phyloP scores from a whole-genome alignment of 208 protist species.

The Trypanosoma melophagium region DNA sequence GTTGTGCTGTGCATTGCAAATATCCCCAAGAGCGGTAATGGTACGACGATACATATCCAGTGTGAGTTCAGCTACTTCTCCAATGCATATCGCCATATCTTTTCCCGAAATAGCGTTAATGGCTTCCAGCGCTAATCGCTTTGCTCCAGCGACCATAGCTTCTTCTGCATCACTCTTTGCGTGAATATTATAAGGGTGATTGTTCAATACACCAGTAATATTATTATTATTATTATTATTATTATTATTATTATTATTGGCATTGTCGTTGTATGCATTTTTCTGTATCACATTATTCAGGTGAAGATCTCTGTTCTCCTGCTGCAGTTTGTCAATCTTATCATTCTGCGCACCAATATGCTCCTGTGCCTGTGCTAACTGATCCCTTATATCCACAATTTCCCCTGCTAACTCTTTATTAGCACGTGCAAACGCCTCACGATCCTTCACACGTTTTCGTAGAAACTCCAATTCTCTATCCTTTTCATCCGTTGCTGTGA shows the following conservation, averaged over 20 bases:
- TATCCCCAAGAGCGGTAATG: constrained; percentile 25
- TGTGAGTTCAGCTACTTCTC: constrained; percentile 51
- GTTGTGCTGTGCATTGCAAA: background rate
- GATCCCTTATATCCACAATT: constrained; percentile 19
- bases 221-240: background rate
- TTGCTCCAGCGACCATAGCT: constrained; percentile 54
- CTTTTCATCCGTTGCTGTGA: constrained; percentile 22
- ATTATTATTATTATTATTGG: background rate
- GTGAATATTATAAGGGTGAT: too few species aligned
- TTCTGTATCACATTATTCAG: constrained; percentile 24
- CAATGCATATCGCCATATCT: constrained; percentile 44
- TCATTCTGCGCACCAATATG: constrained; percentile 18
- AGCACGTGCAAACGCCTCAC: constrained; percentile 33
- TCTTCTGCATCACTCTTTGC: constrained; percentile 49
- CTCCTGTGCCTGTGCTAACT: constrained; percentile 7
- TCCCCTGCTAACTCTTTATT: constrained; percentile 31
- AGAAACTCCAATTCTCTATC: constrained; percentile 41
- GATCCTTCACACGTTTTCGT: constrained; percentile 39
- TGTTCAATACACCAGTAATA: background rate
- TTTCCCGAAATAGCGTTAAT: constrained; percentile 61
- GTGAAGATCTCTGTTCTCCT: constrained; percentile 38
- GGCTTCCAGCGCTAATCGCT: constrained; percentile 51
- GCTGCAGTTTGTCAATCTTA: constrained; percentile 32
- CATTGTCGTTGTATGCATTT: background rate
- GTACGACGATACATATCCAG: constrained; percentile 43